These are phyloP conservation scores for Leonotis leonurus DNA, from an alignment of 257 asterid species.

Conservation along the genomic window DNA sequence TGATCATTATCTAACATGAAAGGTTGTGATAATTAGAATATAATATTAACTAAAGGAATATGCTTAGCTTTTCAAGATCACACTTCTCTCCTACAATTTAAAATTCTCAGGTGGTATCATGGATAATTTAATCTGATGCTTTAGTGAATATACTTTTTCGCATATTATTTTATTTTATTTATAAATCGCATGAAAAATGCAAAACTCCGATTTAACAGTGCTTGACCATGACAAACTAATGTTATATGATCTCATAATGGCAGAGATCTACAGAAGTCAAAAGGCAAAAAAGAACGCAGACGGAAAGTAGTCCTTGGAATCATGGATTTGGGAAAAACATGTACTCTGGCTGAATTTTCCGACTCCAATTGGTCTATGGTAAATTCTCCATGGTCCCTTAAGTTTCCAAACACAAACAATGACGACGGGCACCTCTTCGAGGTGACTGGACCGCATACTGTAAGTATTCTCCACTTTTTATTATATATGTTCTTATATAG, in stretches of 20 bases:
- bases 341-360: slow-evolving; percentile 48
- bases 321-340: slow-evolving; percentile 45
- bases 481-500: not conserved
- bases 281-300: slow-evolving; percentile 33
- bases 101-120: not conserved
- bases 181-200: not conserved
- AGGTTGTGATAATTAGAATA: not conserved
- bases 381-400: slow-evolving; percentile 67
- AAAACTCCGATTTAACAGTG: not conserved
- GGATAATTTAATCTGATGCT: not conserved
- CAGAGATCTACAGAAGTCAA: slow-evolving; percentile 56
- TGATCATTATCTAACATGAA: not conserved
- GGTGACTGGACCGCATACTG: slow-evolving; percentile 61
- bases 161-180: not conserved
- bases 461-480: slow-evolving; percentile 33
- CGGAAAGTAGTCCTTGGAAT: slow-evolving; percentile 54
- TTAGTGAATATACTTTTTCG: not conserved
- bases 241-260: slow-evolving; percentile 10
- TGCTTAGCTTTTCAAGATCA: not conserved
- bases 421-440: slow-evolving; percentile 64
- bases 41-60: not conserved
- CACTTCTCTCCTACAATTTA: not conserved
- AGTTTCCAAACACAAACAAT: slow-evolving; percentile 34
- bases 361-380: slow-evolving; percentile 61
- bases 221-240: slow-evolving; percentile 2